A percentile compares a stretch with the other conserved stretches of the same genome.
These are phyloP conservation scores for Fusarium phyllophilum DNA, from an alignment of 2,329 filamentous ascomycete genomes.

Conservation along the genomic window DNA sequence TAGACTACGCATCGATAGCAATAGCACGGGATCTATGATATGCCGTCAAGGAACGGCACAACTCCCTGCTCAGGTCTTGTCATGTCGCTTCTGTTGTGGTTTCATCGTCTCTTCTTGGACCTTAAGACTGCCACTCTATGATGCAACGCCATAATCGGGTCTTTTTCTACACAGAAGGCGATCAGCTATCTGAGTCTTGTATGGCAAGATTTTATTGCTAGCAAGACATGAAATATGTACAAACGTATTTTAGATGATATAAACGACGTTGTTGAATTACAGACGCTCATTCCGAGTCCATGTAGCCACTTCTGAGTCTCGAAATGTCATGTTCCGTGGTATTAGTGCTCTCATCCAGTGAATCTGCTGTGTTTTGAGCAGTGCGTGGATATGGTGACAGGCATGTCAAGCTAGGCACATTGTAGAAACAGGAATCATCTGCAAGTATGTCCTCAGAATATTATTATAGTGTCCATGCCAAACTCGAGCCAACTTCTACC, in stretches of 20 bases:
- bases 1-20: background rate
- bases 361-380: background rate
- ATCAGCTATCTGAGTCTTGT: fast-evolving
- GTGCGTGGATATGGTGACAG: too few species aligned
- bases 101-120: background rate
- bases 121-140: background rate
- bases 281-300: too few species aligned
- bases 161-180: fast-evolving
- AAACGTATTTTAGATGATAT: background rate
- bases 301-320: background rate
- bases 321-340: fast-evolving
- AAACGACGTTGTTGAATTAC: fast-evolving
- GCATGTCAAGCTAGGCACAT: too few species aligned
- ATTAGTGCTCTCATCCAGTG: background rate
- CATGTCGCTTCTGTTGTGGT: background rate
- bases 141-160: background rate
- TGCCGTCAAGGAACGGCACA: background rate
- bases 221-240: background rate
- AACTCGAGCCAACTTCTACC: background rate
- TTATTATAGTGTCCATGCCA: background rate
- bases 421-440: background rate
- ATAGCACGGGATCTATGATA: background rate
- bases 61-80: background rate
- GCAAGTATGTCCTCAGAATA: background rate
- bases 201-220: background rate